These are phyloP conservation scores for Scutellaria galericulata DNA, from an alignment of 257 asterid species.

Conservation along the genomic window DNA sequence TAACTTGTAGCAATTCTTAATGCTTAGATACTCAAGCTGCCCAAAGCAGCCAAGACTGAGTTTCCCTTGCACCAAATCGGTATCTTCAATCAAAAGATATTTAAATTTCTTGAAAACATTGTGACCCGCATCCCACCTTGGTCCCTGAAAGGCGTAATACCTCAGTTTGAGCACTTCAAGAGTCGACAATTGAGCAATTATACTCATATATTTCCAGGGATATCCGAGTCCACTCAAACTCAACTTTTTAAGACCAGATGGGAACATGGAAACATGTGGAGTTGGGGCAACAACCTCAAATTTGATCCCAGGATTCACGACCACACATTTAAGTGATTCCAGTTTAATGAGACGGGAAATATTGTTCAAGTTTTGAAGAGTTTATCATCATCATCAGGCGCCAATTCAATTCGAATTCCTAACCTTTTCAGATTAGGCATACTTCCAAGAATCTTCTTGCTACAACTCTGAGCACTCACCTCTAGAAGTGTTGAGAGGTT, in stretches of 20 bases:
- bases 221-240: conserved; percentile 28
- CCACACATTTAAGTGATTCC: conserved; percentile 18
- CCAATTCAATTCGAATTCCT: conserved; percentile 8
- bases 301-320: background rate
- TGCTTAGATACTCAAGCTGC: background rate
- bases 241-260: background rate
- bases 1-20: conserved; percentile 17
- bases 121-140: background rate
- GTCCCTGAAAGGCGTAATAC: conserved; percentile 26
- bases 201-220: conserved; percentile 23
- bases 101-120: background rate
- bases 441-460: background rate
- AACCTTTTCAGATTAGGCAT: conserved; percentile 16
- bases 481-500: conserved; percentile 8
- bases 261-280: background rate
- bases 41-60: background rate
- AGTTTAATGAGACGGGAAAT: background rate
- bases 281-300: background rate
- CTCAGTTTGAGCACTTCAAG: conserved; percentile 23
- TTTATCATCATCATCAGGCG: background rate
- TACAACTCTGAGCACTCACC: background rate
- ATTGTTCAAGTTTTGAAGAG: background rate
- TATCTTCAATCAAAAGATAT: conserved; percentile 25
- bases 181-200: background rate
- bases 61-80: conserved; percentile 21